Base-by-base conservation (phyloP, 2,329 filamentous ascomycete species). In the Drechslerella stenobrocha region DNA sequence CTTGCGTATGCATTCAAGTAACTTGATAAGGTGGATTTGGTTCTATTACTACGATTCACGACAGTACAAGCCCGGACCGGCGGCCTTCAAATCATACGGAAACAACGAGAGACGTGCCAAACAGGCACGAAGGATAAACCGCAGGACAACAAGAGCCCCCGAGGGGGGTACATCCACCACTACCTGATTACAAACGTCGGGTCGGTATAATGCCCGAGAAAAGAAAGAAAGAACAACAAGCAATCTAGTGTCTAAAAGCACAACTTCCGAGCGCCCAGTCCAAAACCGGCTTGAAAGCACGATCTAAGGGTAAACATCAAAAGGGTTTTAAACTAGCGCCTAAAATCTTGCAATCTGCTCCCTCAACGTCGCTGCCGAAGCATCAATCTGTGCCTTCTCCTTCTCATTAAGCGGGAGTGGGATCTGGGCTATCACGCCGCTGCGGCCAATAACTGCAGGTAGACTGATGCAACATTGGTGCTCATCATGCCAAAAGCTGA, bases 401-500 rank as follows among this genome's bases (percentile, higher is more conserved):
- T 52, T 67, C n/a, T 67, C 63, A 50, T 67, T 60, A 55, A 67
- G 55, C 37, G 63, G 63, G n/a, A 67, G 63, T 11, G 55, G 63
- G 22, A 67, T 67, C 22, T 55, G 46, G 37, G 63, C 22, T 18
- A 55, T 18, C 7, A 69, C 44, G 20, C 64, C 64, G 9, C 57
- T 63, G 13, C 64, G 64, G 13, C 64, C 64, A 48, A 69, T 24
- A 3, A 69, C 58, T 2, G 47, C 64, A 4, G 64, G 64, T 40
- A 61, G 48, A 34, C 57, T 63, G n/a, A 69, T 69, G 45, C 58
- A 69, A 13, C 64, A 69, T 34, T 63, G 64, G 34, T 63, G 51
- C 26, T 69, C 64, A 0, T 69, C 22, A 50, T 70, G 5, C 74
- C 74, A 24, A 72, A 71, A 47, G 70, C 58, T 44, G 72, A 74